Conservation (phyloP, 2,329 filamentous ascomycete species). For the Diplocarpon rosae region DNA sequence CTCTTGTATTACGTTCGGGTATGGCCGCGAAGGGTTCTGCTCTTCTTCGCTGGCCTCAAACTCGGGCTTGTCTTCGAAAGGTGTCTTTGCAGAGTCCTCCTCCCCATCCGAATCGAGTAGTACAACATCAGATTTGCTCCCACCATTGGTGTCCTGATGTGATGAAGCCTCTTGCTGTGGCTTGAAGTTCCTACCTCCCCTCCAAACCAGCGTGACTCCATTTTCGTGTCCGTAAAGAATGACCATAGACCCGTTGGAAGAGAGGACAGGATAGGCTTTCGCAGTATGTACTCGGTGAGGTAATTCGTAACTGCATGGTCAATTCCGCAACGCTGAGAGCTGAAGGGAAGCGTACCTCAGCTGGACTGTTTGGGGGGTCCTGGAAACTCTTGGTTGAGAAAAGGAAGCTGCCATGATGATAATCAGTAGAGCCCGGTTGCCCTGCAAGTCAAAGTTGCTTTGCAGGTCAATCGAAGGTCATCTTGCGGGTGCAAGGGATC, state of each 20-base stretch:
- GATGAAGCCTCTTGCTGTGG: slow-evolving; percentile 27
- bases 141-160: slow-evolving; percentile 40
- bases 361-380: slow-evolving; percentile 20
- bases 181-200: slow-evolving; percentile 51
- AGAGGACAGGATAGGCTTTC: slow-evolving; percentile 49
- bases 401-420: slow-evolving; percentile 16
- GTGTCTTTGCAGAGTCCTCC: slow-evolving; percentile 25
- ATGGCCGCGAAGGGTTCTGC: slow-evolving; percentile 28
- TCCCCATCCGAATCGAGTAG: slow-evolving; percentile 55
- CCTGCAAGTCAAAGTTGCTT: background rate
- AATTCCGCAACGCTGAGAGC: background rate
- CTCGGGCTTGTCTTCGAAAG: slow-evolving; percentile 43
- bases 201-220: slow-evolving; percentile 50
- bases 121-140: slow-evolving; percentile 43
- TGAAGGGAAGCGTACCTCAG: slow-evolving; percentile 16
- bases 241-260: slow-evolving; percentile 52
- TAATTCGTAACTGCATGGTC: slow-evolving; percentile 45
- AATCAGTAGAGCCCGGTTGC: too few species aligned
- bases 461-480: background rate
- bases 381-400: slow-evolving; percentile 19
- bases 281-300: slow-evolving; percentile 46
- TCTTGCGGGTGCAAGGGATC: background rate
- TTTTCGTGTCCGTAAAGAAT: slow-evolving; percentile 53
- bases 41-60: slow-evolving; percentile 44
- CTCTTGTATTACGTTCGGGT: slow-evolving; percentile 46